Evolutionary conservation across 2,329 filamentous ascomycete species (phyloP).

Genomic region (Cladosporium sp.): DNA sequence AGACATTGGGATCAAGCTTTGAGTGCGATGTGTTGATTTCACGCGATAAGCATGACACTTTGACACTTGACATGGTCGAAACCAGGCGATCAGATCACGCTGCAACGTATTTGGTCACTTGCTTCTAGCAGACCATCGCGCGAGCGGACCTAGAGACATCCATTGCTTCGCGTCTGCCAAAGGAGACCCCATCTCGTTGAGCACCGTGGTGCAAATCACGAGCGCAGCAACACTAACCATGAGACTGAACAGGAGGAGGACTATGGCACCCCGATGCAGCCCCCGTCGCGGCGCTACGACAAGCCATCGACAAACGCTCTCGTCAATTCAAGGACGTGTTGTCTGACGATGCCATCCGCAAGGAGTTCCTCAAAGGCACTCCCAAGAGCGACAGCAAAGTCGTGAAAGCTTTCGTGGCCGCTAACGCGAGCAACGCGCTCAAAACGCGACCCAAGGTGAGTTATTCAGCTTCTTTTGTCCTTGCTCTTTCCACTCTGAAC

Average conservation of each 20-base stretch:
- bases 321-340: conserved; percentile 66
- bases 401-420: conserved; percentile 63
- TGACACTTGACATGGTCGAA: too few relatives aligned
- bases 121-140: too few relatives aligned
- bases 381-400: conserved; percentile 55
- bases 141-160: too few relatives aligned
- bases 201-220: not conserved
- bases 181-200: too few relatives aligned
- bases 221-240: conserved; percentile 8
- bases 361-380: conserved; percentile 59
- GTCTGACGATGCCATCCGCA: conserved; percentile 56
- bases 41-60: too few relatives aligned
- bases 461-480: conserved; percentile 15
- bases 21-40: too few relatives aligned
- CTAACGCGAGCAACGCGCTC: conserved; percentile 70
- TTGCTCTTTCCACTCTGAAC: not conserved
- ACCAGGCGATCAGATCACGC: too few relatives aligned
- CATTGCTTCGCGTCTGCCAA: too few relatives aligned
- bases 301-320: conserved; percentile 71
- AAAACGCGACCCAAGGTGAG: conserved; percentile 82
- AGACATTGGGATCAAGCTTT: too few relatives aligned
- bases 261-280: conserved; percentile 72
- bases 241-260: conserved; percentile 57
- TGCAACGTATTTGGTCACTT: too few relatives aligned
- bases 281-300: conserved; percentile 63